Evolutionary conservation across 306 rosid species (phyloP), one percentile per base, ranked within the genome.

Genomic region (Nissolia schottii): DNA sequence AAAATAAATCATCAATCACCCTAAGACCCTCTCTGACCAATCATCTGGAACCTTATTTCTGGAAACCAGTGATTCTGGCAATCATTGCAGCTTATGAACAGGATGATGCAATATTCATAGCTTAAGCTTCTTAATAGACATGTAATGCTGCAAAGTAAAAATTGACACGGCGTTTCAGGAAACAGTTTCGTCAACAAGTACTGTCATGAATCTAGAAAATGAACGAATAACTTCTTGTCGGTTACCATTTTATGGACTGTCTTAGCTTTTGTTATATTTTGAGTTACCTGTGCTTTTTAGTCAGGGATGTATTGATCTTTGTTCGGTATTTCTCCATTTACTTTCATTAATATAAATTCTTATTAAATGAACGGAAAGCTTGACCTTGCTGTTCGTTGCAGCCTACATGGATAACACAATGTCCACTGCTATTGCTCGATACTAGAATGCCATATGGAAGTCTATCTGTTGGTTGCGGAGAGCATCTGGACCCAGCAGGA

Each of bases 371-470:
- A 49, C 40, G 77, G 34, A 55, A 70, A 70, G 59, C 43, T 70
- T 75, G 46, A 75, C 73, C 15, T 38, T 63, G 58, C 38, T 37
- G 54, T 57, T 74, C n/a, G 37, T 70, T 86, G 78, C 87, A 90
- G 94, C 90, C 82, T 48, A 79, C 96, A 48, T 90, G 96, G 96
- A 80, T 88, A 77, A 90, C 96, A 24, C 94, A 86, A 60, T 90
- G 96, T 75, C 94, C 96, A 51, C 88, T 88, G 71, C 78, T 90
- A 67, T 80, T 90, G 85, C 92, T 90, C 2, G 96, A 90, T 81
- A 90, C 96, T 24, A 83, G 96, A 83, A 81, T 86, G 96, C 88
- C 96, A 20, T 86, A 86, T 54, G 96, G 93, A 76, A 90, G 90
- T 81, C 71, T 90, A 75, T 88, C 94, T 14, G 71, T 85, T 74